Percentiles rank a stretch among this genome's conserved stretches.
Conservation (phyloP, 1,284 basidiomycete genomes). For the Heimioporus punctisporus region DNA sequence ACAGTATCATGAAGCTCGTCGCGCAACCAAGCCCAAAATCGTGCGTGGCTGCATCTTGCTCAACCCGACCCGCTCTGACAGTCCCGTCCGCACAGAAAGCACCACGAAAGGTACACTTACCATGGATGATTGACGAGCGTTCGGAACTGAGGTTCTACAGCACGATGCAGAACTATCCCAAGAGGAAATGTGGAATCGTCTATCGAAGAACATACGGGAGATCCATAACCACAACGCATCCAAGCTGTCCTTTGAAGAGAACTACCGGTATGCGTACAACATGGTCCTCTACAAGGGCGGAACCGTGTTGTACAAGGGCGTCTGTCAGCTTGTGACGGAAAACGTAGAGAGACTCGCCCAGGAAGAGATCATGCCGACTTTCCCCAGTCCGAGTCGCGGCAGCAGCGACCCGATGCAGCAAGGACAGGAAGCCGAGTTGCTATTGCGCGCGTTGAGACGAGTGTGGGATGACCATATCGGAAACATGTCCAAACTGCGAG, state of each 20-base stretch:
- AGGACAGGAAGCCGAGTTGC: constrained; percentile 80
- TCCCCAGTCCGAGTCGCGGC: constrained; percentile 63
- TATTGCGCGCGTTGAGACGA: constrained; percentile 82
- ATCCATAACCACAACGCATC: constrained; percentile 96
- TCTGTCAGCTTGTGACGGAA: constrained; percentile 77
- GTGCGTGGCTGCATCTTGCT: constrained; percentile 38
- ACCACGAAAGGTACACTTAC: constrained; percentile 48
- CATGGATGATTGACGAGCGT: neutral
- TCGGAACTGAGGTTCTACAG: constrained; percentile 36
- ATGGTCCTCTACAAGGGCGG: constrained; percentile 91
- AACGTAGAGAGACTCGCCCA: constrained; percentile 86
- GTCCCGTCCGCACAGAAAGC: constrained; percentile 45
- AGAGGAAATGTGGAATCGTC: constrained; percentile 75
- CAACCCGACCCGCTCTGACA: constrained; percentile 20
- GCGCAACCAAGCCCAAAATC: constrained; percentile 50
- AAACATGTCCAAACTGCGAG: constrained; percentile 89
- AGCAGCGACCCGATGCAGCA: constrained; percentile 59
- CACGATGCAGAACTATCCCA: constrained; percentile 70
- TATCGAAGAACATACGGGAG: constrained; percentile 88
- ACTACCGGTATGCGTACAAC: constrained; percentile 94
- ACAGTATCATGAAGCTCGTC: constrained; percentile 33
- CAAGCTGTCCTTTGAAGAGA: constrained; percentile 96
- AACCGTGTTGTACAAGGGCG: constrained; percentile 88
- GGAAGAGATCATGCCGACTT: constrained; percentile 81
- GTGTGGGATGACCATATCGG: constrained; percentile 97